Percentiles rank a stretch among this genome's conserved stretches.
phyloP scores from a whole-genome alignment of 1,139 yeast genomes.

The Kodamaea sp. region DNA sequence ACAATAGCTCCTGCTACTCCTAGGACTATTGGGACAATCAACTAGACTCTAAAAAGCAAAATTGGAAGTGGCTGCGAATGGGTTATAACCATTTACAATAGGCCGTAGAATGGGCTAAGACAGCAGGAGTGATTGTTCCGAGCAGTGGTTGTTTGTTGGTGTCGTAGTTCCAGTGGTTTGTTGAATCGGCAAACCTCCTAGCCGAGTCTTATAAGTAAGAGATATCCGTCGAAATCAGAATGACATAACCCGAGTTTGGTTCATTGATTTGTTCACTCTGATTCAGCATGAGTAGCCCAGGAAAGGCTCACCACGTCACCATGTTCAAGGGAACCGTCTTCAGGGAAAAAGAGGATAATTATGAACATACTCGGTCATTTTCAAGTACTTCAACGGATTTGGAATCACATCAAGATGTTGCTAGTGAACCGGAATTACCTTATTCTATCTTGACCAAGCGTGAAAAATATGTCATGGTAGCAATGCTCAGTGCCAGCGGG shows the following conservation, averaged over 20 bases:
- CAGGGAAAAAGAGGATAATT: background rate
- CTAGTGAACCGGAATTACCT: constrained; percentile 4
- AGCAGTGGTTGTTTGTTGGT: background rate
- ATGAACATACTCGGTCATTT: background rate
- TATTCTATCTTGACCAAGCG: constrained; percentile 16
- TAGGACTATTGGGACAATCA: no score
- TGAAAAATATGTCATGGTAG: constrained; percentile 23
- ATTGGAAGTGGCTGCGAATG: no score
- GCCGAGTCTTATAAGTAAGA: no score
- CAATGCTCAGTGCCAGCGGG: constrained; percentile 32
- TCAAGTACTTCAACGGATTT: background rate
- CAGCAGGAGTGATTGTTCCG: no score
- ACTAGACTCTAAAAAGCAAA: no score
- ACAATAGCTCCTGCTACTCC: no score
- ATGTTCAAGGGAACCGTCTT: constrained; percentile 1
- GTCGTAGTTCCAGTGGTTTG: background rate
- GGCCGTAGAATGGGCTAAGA: constrained; percentile 1
- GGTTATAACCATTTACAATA: no score
- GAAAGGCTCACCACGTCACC: constrained; percentile 1
- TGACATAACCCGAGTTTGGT: no score
- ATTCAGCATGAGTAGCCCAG: background rate
- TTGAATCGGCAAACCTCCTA: no score
- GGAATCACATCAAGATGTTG: constrained; percentile 1
- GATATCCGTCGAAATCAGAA: no score
- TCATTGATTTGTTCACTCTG: background rate